phyloP scores from a whole-genome alignment of 2,329 filamentous ascomycete species.

The Colletotrichum spinosum region DNA sequence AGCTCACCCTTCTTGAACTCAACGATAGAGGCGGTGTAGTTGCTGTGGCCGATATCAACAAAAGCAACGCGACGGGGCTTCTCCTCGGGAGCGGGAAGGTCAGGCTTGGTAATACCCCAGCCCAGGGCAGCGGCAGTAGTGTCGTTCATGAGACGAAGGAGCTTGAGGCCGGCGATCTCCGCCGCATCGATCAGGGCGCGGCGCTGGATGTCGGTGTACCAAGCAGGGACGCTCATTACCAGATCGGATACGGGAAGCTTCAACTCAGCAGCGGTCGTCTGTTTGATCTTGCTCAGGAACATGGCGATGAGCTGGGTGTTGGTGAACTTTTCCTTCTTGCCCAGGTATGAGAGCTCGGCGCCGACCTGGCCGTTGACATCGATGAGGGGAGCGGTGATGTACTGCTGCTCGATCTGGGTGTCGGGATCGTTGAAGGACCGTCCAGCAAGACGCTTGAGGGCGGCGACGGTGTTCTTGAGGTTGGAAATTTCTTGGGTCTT shows the following conservation, averaged over 20 bases:
- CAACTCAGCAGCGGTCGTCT: constrained; percentile 86
- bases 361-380: constrained; percentile 95
- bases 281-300: constrained; percentile 95
- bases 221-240: constrained; percentile 93
- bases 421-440: constrained; percentile 90
- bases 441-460: constrained; percentile 91
- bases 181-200: constrained; percentile 89
- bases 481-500: constrained; percentile 99
- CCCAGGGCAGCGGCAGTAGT: constrained; percentile 95
- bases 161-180: constrained; percentile 92
- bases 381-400: constrained; percentile 84
- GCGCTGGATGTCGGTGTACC: constrained; percentile 97
- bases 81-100: constrained; percentile 89
- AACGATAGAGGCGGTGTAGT: constrained; percentile 93
- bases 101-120: constrained; percentile 97
- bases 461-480: constrained; percentile 97
- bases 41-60: constrained; percentile 95
- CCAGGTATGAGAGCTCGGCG: constrained; percentile 91
- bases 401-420: constrained; percentile 92
- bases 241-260: constrained; percentile 92
- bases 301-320: constrained; percentile 93
- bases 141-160: constrained; percentile 96
- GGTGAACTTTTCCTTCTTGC: constrained; percentile 96
- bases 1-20: constrained; percentile 98
- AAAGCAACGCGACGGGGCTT: constrained; percentile 92